Percentiles rank a stretch among this genome's conserved stretches.
These are phyloP conservation scores for Candida piceae DNA, from an alignment of 805 yeast species.

Conservation along the genomic window DNA sequence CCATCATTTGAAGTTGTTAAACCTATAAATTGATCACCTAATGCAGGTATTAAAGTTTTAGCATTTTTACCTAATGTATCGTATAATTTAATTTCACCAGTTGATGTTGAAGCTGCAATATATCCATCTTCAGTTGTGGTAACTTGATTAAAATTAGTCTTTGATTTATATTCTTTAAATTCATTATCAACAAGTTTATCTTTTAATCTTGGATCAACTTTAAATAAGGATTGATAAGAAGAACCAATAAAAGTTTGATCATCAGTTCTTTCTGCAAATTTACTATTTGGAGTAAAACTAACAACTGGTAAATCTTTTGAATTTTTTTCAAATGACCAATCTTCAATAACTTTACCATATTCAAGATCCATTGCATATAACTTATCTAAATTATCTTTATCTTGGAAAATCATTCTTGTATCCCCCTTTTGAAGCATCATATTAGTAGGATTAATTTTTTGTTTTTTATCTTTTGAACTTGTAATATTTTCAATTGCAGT, in stretches of 20 bases:
- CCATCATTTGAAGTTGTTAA: slow-evolving; percentile 76
- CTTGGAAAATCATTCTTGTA: slow-evolving; percentile 60
- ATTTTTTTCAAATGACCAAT: slow-evolving; percentile 55
- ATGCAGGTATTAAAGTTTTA: slow-evolving; percentile 72
- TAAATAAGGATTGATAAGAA: slow-evolving; percentile 60
- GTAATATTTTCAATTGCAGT: slow-evolving; percentile 63
- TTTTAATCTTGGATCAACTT: slow-evolving; percentile 73
- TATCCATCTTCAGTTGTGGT: slow-evolving; percentile 71
- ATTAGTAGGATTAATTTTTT: slow-evolving; percentile 47
- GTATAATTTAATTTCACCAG: slow-evolving; percentile 73
- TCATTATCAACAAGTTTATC: slow-evolving; percentile 56
- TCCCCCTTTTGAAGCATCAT: slow-evolving; percentile 79
- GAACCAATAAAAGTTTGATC: slow-evolving; percentile 76
- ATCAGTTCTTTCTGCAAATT: slow-evolving; percentile 66
- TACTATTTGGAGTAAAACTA: slow-evolving; percentile 63
- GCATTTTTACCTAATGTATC: slow-evolving; percentile 72
- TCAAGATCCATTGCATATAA: slow-evolving; percentile 75
- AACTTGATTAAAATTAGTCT: slow-evolving; percentile 50
- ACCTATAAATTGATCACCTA: slow-evolving; percentile 70
- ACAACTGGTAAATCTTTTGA: slow-evolving; percentile 38
- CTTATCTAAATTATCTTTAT: slow-evolving; percentile 36
- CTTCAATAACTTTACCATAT: slow-evolving; percentile 79
- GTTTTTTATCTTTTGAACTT: slow-evolving; percentile 42
- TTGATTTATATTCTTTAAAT: slow-evolving; percentile 49
- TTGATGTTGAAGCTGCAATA: slow-evolving; percentile 68